Evolutionary conservation across 208 protist genomes (phyloP), one percentile per base, ranked within the genome.

Genomic region (Leptomonas pyrrhocoris): DNA sequence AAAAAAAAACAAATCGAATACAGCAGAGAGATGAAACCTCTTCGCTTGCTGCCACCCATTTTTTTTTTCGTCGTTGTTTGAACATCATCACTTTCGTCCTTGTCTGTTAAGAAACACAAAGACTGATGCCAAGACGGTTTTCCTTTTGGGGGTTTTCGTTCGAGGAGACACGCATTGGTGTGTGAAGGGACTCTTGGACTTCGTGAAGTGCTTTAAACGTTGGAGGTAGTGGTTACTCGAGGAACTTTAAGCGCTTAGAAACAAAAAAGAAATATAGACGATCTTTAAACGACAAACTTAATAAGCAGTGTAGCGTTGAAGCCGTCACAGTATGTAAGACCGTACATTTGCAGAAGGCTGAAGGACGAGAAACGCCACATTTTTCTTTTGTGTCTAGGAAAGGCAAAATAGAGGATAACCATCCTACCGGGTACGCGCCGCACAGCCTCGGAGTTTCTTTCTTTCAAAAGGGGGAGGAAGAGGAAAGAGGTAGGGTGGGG

Each of bases 311-410:
- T 38, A 38, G 34, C 34, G 9, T 48, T 19, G 43, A 48, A 21
- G 16, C 27, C 15, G 40, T 54, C 28, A 77, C 23, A 64, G 31
- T 30, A 77, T 21, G 25, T 63, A 63, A 43, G n/a, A n/a, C n/a
- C n/a, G n/a, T 25, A 28, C 31, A 49, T 42, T 28, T 8, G 43
- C 4, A 48, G 16, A 43, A 64, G 27, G 11, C 30, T 25, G 59
- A 55, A 42, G n/a, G 48, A 63, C 16, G 5, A n/a, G 18, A 48
- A n/a, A 48, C 16, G 43, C 11, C 53, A 58, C 40, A 45, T 15
- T 16, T 45, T 23, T 16, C 19, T 54, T 21, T 56, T 53, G 23
- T 42, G 11, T 27, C 28, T 19, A n/a, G 18, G 16, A 3, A n/a
- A 48, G 16, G 5, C 3, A 48, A 48, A 48, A 48, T 3, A 48